These are phyloP conservation scores for Neopestalotiopsis rosae DNA, from an alignment of 2,329 filamentous ascomycete genomes.

Conservation along the genomic window DNA sequence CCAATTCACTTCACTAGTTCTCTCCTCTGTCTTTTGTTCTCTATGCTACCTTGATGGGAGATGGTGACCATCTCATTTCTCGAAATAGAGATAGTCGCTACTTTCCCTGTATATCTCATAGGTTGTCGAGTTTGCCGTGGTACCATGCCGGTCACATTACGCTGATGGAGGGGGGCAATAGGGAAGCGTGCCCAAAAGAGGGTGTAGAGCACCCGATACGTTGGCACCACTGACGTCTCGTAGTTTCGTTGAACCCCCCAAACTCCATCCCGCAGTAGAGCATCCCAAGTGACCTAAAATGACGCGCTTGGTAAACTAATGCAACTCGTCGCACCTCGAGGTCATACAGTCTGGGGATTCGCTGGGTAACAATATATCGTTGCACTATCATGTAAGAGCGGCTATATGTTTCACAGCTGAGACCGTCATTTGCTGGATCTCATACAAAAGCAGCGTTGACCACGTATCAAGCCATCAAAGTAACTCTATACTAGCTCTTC, in stretches of 20 bases:
- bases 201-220: constrained; percentile 1
- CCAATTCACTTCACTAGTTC: not conserved
- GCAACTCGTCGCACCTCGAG: not conserved
- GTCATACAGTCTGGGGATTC: not conserved
- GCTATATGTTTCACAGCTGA: not conserved
- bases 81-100: not conserved
- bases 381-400: not conserved
- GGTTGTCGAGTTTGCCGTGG: not conserved
- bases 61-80: not conserved
- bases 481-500: not conserved
- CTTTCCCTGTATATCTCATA: not conserved
- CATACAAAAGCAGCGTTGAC: not conserved
- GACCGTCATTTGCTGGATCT: not conserved
- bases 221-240: constrained; percentile 1
- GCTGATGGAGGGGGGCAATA: not conserved
- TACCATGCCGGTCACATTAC: not conserved
- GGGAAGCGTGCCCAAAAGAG: not conserved
- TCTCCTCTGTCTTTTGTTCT: not conserved
- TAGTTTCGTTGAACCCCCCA: not conserved
- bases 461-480: not conserved
- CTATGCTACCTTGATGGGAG: not conserved
- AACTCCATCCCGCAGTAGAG: not conserved
- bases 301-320: not conserved
- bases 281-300: not conserved
- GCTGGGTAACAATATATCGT: not conserved